Percentiles rank a stretch among this genome's conserved stretches.
phyloP scores from a whole-genome alignment of 148 eudicot genomes.

The Dysphania ambrosioides region DNA sequence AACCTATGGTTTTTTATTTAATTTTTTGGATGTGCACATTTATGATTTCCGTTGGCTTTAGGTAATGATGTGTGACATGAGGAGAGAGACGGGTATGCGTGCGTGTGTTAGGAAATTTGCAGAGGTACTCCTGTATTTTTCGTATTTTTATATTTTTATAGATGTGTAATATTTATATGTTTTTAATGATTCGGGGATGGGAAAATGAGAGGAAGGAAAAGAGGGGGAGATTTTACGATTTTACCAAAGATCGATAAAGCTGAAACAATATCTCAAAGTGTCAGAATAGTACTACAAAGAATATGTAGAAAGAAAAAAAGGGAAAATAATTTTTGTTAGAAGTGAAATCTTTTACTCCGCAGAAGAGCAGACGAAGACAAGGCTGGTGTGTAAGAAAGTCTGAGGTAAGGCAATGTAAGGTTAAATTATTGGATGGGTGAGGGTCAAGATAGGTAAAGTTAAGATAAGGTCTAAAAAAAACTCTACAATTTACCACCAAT shows the following conservation, averaged over 20 bases:
- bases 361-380: slow-evolving; percentile 24
- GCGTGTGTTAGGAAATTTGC: slow-evolving; percentile 81
- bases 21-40: not conserved
- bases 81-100: slow-evolving; percentile 54
- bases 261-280: slow-evolving; percentile 51
- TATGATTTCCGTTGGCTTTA: not conserved
- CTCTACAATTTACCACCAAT: too few relatives aligned
- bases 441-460: too few relatives aligned
- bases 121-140: slow-evolving; percentile 33
- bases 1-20: too few relatives aligned
- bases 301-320: not conserved
- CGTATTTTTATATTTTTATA: too few relatives aligned
- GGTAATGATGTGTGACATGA: slow-evolving; percentile 27
- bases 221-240: slow-evolving; percentile 24
- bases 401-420: too few relatives aligned
- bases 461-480: too few relatives aligned
- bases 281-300: slow-evolving; percentile 51
- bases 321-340: not conserved
- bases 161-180: not conserved
- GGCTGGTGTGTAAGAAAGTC: too few relatives aligned
- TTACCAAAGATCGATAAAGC: slow-evolving; percentile 49
- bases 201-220: not conserved
- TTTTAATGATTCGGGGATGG: not conserved
- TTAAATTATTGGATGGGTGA: too few relatives aligned
- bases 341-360: slow-evolving; percentile 19